These are phyloP conservation scores for Blastobotrys aristatus DNA, from an alignment of 1,139 yeast genomes.

Conservation along the genomic window DNA sequence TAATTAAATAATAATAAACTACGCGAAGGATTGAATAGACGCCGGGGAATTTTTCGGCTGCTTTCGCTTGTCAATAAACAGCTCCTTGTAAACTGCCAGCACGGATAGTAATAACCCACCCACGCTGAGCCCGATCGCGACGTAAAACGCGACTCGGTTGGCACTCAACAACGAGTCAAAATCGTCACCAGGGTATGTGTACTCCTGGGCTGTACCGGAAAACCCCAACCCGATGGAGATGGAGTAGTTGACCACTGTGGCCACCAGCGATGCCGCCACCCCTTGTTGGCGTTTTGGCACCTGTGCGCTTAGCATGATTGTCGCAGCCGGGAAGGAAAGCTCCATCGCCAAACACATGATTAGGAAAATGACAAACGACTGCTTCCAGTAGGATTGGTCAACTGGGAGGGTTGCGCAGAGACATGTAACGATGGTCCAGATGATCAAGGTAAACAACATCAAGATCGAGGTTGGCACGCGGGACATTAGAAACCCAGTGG, in stretches of 20 bases:
- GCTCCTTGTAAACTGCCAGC: slow-evolving; percentile 6
- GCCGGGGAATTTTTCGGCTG: no score
- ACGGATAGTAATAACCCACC: slow-evolving; percentile 30
- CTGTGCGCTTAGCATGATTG: slow-evolving; percentile 46
- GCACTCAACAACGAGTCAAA: slow-evolving; percentile 36
- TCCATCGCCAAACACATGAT: slow-evolving; percentile 61
- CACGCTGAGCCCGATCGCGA: slow-evolving; percentile 51
- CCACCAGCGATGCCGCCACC: slow-evolving; percentile 58
- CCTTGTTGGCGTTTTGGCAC: slow-evolving; percentile 57
- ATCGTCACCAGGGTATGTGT: slow-evolving; percentile 34
- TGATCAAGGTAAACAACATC: slow-evolving; percentile 44
- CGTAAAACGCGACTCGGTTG: slow-evolving; percentile 42
- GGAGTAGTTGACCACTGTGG: slow-evolving; percentile 58
- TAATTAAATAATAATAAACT: no score
- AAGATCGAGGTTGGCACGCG: slow-evolving; percentile 41
- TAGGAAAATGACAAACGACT: slow-evolving; percentile 44
- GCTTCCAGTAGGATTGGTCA: slow-evolving; percentile 50
- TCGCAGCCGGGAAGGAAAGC: slow-evolving; percentile 59
- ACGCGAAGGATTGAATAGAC: no score
- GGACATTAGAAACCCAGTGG: slow-evolving; percentile 40
- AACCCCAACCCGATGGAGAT: slow-evolving; percentile 60
- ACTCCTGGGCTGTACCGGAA: slow-evolving; percentile 56
- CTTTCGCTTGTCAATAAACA: neutral
- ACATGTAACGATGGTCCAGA: slow-evolving; percentile 41
- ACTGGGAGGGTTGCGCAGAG: slow-evolving; percentile 45